Percentiles rank a stretch among this genome's conserved stretches.
These are phyloP conservation scores for Pichia heedii DNA, from an alignment of 805 yeast species.

Conservation along the genomic window DNA sequence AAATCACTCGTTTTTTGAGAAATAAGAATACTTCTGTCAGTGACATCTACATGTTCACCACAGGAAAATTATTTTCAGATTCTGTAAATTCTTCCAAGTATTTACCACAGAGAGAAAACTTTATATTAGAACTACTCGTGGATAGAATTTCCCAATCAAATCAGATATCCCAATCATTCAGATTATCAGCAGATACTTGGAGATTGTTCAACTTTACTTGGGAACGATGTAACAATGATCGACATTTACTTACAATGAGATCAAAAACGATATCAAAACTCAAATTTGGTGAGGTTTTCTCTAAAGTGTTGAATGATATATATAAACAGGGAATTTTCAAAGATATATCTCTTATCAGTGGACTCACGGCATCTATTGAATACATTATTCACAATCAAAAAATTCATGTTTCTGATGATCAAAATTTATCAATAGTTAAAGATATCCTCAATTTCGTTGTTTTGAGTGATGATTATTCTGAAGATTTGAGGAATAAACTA, in stretches of 20 bases:
- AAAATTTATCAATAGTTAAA: conserved; percentile 17
- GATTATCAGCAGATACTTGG: conserved; percentile 41
- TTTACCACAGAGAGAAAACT: conserved; percentile 47
- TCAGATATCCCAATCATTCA: conserved; percentile 30
- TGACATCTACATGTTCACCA: conserved; percentile 32
- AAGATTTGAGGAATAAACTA: conserved; percentile 1
- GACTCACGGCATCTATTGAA: conserved; percentile 12
- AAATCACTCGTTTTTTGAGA: conserved; percentile 49
- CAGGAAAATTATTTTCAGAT: conserved; percentile 24
- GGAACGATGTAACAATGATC: conserved; percentile 13
- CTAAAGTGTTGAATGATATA: conserved; percentile 17
- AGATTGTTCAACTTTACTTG: conserved; percentile 31
- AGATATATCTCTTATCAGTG: conserved; percentile 17
- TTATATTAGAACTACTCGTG: conserved; percentile 49
- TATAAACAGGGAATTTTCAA: conserved; percentile 14
- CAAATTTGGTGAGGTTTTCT: conserved; percentile 32
- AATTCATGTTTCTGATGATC: conserved; percentile 20
- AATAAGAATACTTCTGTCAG: conserved; percentile 38
- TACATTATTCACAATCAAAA: conserved; percentile 12
- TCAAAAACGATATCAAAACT: conserved; percentile 33
- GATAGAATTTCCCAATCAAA: conserved; percentile 50
- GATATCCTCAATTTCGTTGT: conserved; percentile 7
- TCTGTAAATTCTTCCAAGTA: conserved; percentile 31
- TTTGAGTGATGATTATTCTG: neutral
- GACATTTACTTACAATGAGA: conserved; percentile 26